A percentile compares a stretch with the other conserved stretches of the same genome.
Conservation (phyloP, 768 basidiomycete genomes). For the Arthromyces matolae region DNA sequence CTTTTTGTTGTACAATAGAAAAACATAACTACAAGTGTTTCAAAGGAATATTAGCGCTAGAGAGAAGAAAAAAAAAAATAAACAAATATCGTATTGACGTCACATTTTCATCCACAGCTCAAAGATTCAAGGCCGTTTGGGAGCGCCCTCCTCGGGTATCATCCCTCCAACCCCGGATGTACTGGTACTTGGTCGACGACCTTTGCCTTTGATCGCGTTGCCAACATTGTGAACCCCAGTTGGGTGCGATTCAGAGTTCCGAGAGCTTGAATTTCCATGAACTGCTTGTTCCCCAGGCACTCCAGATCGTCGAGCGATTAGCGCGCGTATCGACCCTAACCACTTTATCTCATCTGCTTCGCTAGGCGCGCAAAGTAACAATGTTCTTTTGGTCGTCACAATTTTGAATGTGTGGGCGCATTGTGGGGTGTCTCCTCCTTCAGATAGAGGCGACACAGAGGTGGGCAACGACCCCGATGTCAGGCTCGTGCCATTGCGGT, state of each 20-base stretch:
- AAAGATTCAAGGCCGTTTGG: conserved; percentile 14
- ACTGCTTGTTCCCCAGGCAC: conserved; percentile 45
- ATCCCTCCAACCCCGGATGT: conserved; percentile 25
- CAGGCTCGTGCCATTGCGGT: conserved; percentile 42
- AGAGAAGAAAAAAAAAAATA: neutral
- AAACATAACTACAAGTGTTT: conserved; percentile 1
- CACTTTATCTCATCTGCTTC: conserved; percentile 99
- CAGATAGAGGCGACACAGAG: conserved; percentile 27
- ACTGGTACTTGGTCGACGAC: conserved; percentile 44
- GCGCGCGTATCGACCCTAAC: conserved; percentile 90
- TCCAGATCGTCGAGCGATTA: conserved; percentile 72
- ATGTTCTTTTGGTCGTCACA: conserved; percentile 88
- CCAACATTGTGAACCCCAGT: conserved; percentile 17
- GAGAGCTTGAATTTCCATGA: conserved; percentile 15
- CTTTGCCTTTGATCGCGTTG: conserved; percentile 42
- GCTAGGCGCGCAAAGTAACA: conserved; percentile 87
- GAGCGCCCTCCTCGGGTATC: conserved; percentile 21
- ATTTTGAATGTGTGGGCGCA: conserved; percentile 84
- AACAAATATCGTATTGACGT: no score
- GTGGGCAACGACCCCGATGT: conserved; percentile 31
- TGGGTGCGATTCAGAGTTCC: conserved; percentile 14
- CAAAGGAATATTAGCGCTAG: conserved; percentile 3
- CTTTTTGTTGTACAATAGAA: no score
- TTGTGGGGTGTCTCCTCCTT: conserved; percentile 42
- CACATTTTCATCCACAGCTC: no score